Conservation (phyloP, 116 monocot genomes). For the Papilionanthe hybrid region DNA sequence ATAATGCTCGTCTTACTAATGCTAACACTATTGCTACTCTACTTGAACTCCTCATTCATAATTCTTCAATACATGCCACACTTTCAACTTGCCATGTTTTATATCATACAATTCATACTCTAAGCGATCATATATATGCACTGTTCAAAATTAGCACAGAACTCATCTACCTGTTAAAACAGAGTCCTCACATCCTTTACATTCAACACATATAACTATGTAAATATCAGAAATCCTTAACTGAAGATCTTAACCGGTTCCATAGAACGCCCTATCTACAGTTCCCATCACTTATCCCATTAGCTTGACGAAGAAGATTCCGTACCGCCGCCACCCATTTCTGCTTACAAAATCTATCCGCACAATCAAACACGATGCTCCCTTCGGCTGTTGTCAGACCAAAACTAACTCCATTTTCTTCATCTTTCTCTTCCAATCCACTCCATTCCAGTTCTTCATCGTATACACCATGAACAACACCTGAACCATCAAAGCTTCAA, state of each 20-base stretch:
- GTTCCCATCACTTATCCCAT: neutral
- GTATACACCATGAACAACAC: constrained; percentile 54
- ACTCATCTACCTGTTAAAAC: no score
- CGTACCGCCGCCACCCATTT: constrained; percentile 58
- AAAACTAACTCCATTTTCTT: constrained; percentile 27
- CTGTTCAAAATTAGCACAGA: no score
- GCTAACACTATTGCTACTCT: no score
- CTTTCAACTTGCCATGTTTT: no score
- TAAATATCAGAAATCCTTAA: neutral
- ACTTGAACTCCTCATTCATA: no score
- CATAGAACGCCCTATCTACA: constrained; percentile 19
- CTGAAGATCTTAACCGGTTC: constrained; percentile 19
- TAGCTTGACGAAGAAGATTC: constrained; percentile 39
- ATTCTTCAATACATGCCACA: no score
- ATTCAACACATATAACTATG: no score
- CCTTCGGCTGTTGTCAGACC: constrained; percentile 61
- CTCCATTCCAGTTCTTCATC: constrained; percentile 32
- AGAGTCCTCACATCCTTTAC: no score
- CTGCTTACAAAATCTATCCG: constrained; percentile 41
- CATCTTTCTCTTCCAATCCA: constrained; percentile 5
- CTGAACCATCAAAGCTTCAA: constrained; percentile 11
- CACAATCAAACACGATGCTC: constrained; percentile 44
- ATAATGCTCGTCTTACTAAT: no score
- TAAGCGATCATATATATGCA: no score
- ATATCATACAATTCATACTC: no score